Conservation (phyloP, 2,329 filamentous ascomycete genomes). For the Dactylellina cionopaga region DNA sequence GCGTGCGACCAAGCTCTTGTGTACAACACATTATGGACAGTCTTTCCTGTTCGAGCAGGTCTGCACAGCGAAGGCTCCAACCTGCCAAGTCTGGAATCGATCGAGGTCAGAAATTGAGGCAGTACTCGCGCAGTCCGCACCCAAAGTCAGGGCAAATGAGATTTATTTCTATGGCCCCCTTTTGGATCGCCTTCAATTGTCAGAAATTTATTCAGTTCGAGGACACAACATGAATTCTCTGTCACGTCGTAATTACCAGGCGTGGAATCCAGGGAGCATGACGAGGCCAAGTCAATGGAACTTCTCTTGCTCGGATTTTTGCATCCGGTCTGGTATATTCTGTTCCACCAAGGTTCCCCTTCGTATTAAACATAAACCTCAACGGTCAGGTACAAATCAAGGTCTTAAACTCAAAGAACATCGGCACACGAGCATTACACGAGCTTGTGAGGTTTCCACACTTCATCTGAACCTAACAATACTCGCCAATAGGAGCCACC, state of each 20-base stretch:
- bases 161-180: background rate
- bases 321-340: too few relatives aligned
- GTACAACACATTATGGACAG: slow-evolving; percentile 18
- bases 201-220: background rate
- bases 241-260: too few relatives aligned
- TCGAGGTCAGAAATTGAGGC: background rate
- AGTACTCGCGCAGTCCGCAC: background rate
- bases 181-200: background rate
- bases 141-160: background rate
- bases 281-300: too few relatives aligned
- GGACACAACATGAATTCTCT: too few relatives aligned
- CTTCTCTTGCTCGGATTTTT: too few relatives aligned
- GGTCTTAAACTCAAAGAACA: background rate
- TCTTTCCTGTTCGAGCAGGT: slow-evolving; percentile 34
- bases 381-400: background rate
- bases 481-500: slow-evolving; percentile 11
- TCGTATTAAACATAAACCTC: background rate
- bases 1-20: slow-evolving; percentile 5
- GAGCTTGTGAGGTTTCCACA: slow-evolving; percentile 2
- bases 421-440: background rate
- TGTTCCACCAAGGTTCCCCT: too few relatives aligned
- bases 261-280: too few relatives aligned
- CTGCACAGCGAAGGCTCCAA: slow-evolving; percentile 17
- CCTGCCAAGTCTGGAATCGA: slow-evolving; percentile 26
- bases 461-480: slow-evolving; percentile 2